Evolutionary conservation across 2,329 filamentous ascomycete species (phyloP).

Genomic region (Penicillium sp.): DNA sequence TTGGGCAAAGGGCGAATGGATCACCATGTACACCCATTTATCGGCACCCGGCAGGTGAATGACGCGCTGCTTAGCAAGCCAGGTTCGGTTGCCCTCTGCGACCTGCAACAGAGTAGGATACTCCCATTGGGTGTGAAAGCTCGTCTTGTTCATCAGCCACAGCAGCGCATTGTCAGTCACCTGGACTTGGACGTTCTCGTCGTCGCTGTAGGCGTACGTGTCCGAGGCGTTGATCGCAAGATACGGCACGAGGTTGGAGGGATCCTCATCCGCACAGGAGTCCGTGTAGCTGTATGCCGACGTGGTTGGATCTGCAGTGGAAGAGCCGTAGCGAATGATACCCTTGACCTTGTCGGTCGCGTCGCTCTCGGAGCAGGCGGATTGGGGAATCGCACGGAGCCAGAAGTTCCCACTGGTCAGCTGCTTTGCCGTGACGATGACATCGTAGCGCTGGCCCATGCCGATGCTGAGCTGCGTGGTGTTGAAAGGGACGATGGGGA

Average conservation of each 20-base stretch:
- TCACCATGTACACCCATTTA: slow-evolving; percentile 12
- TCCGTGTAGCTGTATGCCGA: slow-evolving; percentile 19
- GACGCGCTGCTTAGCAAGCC: slow-evolving; percentile 29
- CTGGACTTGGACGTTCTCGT: slow-evolving; percentile 3
- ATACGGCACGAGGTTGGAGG: slow-evolving; percentile 25
- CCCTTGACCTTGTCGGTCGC: not conserved
- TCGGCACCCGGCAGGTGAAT: slow-evolving; percentile 24
- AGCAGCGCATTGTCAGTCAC: slow-evolving; percentile 9
- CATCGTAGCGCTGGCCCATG: slow-evolving; percentile 47
- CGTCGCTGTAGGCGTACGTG: slow-evolving; percentile 5
- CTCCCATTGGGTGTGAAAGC: slow-evolving; percentile 42
- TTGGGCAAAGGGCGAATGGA: slow-evolving; percentile 3
- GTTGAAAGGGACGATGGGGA: slow-evolving; percentile 57
- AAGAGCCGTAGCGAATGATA: not conserved
- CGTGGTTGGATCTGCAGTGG: slow-evolving; percentile 20
- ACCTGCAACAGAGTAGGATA: slow-evolving; percentile 42
- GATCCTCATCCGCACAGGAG: slow-evolving; percentile 26
- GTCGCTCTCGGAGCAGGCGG: not conserved
- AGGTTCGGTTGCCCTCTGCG: slow-evolving; percentile 27
- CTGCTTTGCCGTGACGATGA: slow-evolving; percentile 28
- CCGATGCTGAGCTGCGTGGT: slow-evolving; percentile 48
- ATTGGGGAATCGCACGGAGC: not conserved
- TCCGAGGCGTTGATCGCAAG: slow-evolving; percentile 19
- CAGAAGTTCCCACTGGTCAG: not conserved
- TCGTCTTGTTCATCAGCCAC: slow-evolving; percentile 14